Evolutionary conservation across 2,329 filamentous ascomycete species (phyloP).

Genomic region (Chaetomiaceae sp.): DNA sequence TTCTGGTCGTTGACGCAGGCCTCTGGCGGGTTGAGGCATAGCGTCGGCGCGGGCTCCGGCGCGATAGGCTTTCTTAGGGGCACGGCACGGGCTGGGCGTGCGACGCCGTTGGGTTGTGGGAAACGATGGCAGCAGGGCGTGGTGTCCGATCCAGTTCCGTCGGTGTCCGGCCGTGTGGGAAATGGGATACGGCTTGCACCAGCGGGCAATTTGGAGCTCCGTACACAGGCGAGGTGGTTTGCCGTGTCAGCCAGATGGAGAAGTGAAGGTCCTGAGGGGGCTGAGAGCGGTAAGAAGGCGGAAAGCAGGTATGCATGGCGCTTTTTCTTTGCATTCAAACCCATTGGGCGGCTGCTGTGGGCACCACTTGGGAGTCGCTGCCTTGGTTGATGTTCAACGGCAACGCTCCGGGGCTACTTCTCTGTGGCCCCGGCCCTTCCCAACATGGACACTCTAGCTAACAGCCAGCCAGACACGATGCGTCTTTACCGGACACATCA

Average conservation of each 20-base stretch:
- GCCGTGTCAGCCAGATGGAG: not conserved
- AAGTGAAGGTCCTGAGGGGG: not conserved
- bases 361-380: too few species aligned
- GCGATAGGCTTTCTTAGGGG: not conserved
- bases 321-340: too few species aligned
- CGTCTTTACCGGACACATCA: not conserved
- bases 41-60: not conserved
- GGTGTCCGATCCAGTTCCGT: not conserved
- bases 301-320: slow-evolving; percentile 9
- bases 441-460: not conserved
- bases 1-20: not conserved
- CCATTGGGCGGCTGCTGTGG: too few species aligned
- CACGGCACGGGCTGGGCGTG: not conserved
- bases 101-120: not conserved
- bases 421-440: not conserved
- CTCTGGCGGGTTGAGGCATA: not conserved
- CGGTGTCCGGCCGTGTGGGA: not conserved
- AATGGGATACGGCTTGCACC: not conserved
- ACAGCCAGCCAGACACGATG: not conserved
- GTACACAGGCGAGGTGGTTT: slow-evolving; percentile 2
- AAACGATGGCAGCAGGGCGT: not conserved
- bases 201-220: not conserved
- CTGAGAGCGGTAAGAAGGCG: not conserved
- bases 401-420: not conserved
- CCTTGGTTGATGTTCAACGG: not conserved